Evolutionary conservation across 352 stramenopile genomes (phyloP).

Genomic region (Pythium utonaiense): DNA sequence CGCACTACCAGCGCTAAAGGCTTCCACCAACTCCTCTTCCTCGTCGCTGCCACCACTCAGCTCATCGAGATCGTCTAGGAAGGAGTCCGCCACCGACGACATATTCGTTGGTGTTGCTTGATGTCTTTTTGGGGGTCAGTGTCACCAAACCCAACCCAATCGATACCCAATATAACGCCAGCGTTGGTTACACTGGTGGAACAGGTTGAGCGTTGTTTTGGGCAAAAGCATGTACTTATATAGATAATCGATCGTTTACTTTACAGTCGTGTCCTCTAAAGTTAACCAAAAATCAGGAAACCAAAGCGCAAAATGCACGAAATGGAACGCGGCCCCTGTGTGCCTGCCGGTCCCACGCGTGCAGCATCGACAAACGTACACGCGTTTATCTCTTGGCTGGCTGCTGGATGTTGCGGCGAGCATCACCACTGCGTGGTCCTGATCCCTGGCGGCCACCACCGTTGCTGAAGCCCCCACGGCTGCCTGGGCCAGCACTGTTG

Average conservation of each 20-base stretch:
- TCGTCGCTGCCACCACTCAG: slow-evolving; percentile 78
- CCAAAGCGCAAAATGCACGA: slow-evolving; percentile 7
- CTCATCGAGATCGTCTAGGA: slow-evolving; percentile 88
- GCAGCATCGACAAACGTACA: neutral
- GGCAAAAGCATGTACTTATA: slow-evolving; percentile 4
- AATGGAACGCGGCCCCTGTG: neutral
- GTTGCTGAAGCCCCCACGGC: slow-evolving; percentile 2
- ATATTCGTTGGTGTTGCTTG: slow-evolving; percentile 33
- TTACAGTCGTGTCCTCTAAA: slow-evolving; percentile 23
- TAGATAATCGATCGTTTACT: slow-evolving; percentile 23
- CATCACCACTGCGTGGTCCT: slow-evolving; percentile 8
- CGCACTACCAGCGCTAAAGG: neutral
- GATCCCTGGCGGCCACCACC: slow-evolving; percentile 9
- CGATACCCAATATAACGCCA: slow-evolving; percentile 1
- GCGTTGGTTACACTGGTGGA: neutral
- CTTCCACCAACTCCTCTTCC: slow-evolving; percentile 46
- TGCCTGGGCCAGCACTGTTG: slow-evolving; percentile 18
- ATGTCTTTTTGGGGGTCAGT: neutral
- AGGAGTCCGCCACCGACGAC: slow-evolving; percentile 84
- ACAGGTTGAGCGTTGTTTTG: slow-evolving; percentile 1
- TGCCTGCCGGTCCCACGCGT: neutral
- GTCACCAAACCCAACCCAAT: too few relatives aligned
- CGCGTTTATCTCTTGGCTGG: slow-evolving; percentile 17
- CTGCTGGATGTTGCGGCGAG: slow-evolving; percentile 19
- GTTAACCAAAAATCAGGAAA: slow-evolving; percentile 20